Evolutionary conservation across 1,284 basidiomycete genomes (phyloP), one percentile per base, ranked within the genome.

Genomic region (Mycena citricolor): DNA sequence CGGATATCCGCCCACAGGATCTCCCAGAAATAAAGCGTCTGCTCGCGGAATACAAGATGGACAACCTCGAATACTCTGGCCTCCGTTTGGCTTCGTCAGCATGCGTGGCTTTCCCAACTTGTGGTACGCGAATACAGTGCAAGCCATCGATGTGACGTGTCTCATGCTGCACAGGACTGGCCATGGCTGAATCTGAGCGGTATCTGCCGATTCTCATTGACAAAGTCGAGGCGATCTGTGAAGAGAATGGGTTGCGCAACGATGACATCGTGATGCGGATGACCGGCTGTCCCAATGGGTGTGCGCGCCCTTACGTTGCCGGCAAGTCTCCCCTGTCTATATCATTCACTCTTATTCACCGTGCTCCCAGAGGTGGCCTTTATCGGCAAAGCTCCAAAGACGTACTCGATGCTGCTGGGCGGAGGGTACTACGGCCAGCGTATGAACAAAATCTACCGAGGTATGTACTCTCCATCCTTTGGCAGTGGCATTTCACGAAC

Each of bases 91-190:
- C 88, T 5, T 88, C 87, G 5, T 93, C 90, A 6, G 93, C 97
- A 16, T 99, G 97, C 69, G 95, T 99, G 47, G 88, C 95, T 1
- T 97, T 99, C 79, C 95, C 97, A 5, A 99, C 95, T 4, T 99
- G 94, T 62, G 87, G 84, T 74, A 54, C 44, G 75, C 68, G 32
- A 3, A n/a, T n/a, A n/a, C n/a, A n/a, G n/a, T n/a, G n/a, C n/a
- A n/a, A n/a, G n/a, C n/a, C n/a, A n/a, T n/a, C n/a, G n/a, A n/a
- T n/a, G n/a, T n/a, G n/a, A n/a, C n/a, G n/a, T n/a, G n/a, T n/a
- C n/a, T n/a, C n/a, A n/a, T n/a, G n/a, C n/a, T n/a, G n/a, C n/a
- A 13, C 28, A 79, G 88, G 90, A 58, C 79, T 95, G 30, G 94
- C 93, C 11, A 95, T 95, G 91, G 93, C 93, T 21, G 93, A 97